These are phyloP conservation scores for Rosa multiflora DNA, from an alignment of 306 rosid genomes.

Conservation along the genomic window DNA sequence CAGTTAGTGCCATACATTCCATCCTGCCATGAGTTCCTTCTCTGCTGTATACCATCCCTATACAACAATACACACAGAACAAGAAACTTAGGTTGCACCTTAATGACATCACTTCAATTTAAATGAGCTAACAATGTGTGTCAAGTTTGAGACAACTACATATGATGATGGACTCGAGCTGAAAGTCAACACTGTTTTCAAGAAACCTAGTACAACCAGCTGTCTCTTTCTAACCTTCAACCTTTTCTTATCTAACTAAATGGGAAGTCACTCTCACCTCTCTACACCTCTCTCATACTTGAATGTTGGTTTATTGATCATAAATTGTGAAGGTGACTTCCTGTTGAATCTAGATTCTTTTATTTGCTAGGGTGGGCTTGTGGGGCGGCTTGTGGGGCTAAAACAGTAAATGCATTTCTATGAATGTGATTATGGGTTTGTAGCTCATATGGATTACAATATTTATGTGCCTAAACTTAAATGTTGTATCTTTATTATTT, in stretches of 20 bases:
- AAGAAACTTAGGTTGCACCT: not conserved
- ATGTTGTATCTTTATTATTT: not conserved
- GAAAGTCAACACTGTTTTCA: not conserved
- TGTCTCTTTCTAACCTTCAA: not conserved
- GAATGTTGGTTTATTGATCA: not conserved
- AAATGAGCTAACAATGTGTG: not conserved
- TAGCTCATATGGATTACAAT: not conserved
- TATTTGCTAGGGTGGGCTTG: not conserved
- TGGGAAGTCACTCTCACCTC: not conserved
- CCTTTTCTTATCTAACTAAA: not conserved
- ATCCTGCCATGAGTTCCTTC: constrained; percentile 91
- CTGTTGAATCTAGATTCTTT: not conserved
- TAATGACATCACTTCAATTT: not conserved
- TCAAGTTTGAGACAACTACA: not conserved
- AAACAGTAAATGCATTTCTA: constrained; percentile 6
- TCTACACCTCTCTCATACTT: not conserved
- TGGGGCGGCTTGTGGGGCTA: constrained; percentile 12
- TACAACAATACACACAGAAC: constrained; percentile 11
- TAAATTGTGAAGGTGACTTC: not conserved
- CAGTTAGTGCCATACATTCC: constrained; percentile 65
- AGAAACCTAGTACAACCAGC: not conserved
- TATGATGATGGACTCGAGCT: not conserved
- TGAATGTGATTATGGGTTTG: not conserved
- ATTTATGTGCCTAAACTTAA: not conserved
- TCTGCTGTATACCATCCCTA: constrained; percentile 92